Conservation (phyloP, 495 filamentous ascomycete genomes). For the Paragyromitra xinjiangensis region DNA sequence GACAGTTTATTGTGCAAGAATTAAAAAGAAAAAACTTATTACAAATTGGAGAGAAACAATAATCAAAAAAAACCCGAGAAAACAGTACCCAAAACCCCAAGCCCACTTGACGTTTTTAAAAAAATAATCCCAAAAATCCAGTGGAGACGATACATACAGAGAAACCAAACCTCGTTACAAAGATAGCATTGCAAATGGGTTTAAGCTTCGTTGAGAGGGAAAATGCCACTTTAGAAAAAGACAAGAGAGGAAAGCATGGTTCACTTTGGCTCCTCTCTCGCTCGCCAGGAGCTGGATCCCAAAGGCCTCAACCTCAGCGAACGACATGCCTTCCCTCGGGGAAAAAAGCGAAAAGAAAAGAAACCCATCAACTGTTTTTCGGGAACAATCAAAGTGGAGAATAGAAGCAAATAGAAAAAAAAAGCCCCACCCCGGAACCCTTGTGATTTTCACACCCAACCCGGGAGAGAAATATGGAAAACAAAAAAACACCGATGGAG, state of each 20-base stretch:
- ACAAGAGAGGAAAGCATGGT: conserved; percentile 5
- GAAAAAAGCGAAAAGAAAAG: neutral
- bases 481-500: conserved; percentile 38
- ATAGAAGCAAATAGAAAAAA: conserved; percentile 39
- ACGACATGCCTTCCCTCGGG: conserved; percentile 8
- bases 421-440: conserved; percentile 36
- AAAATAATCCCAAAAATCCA: conserved; percentile 5
- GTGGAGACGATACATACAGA: conserved; percentile 28
- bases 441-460: conserved; percentile 46
- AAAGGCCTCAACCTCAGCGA: conserved; percentile 12
- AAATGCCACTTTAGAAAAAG: conserved; percentile 12
- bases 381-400: conserved; percentile 32
- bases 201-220: conserved; percentile 10
- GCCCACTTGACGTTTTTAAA: neutral
- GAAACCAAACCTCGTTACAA: conserved; percentile 6
- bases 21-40: conserved; percentile 21
- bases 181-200: neutral
- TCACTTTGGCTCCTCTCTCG: conserved; percentile 11
- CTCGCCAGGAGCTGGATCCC: conserved; percentile 47
- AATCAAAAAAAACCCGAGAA: conserved; percentile 4
- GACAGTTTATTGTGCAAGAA: conserved; percentile 31
- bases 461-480: conserved; percentile 24
- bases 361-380: conserved; percentile 17
- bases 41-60: conserved; percentile 21
- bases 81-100: conserved; percentile 12